A percentile compares a stretch with the other conserved stretches of the same genome.
phyloP scores from a whole-genome alignment of 140 eudicot species.

The Oenanthe javanica region DNA sequence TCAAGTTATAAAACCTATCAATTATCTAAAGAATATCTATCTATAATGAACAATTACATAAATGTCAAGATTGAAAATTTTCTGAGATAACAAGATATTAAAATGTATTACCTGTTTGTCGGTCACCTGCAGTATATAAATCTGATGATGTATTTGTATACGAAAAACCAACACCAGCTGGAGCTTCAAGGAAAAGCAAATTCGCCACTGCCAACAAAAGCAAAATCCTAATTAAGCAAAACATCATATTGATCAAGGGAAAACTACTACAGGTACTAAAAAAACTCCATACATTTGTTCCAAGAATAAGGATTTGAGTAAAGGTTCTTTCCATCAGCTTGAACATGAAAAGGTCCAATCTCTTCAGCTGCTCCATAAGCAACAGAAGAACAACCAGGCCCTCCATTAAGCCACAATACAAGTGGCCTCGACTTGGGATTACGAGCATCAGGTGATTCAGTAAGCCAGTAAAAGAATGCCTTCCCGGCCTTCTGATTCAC shows the following conservation, averaged over 20 bases:
- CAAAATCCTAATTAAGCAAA: conserved; percentile 19
- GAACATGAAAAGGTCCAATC: conserved; percentile 81
- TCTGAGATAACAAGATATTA: background rate
- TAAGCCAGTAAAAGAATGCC: conserved; percentile 88
- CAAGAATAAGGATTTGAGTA: conserved; percentile 73
- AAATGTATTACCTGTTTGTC: conserved; percentile 56
- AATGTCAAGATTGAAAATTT: background rate
- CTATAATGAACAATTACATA: background rate
- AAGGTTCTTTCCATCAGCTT: conserved; percentile 75
- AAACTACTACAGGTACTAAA: background rate
- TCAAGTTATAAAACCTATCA: conserved; percentile 8
- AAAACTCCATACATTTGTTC: conserved; percentile 69
- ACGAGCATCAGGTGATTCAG: conserved; percentile 64
- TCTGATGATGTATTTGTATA: conserved; percentile 84
- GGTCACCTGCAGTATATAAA: conserved; percentile 75
- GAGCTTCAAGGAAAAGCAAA: conserved; percentile 93
- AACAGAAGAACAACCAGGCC: conserved; percentile 99
- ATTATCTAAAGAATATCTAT: background rate
- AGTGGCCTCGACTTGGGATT: conserved; percentile 70
- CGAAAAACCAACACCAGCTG: conserved; percentile 97
- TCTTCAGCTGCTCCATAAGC: conserved; percentile 99
- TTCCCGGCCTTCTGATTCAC: conserved; percentile 75
- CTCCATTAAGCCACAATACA: conserved; percentile 97
- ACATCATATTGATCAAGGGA: background rate
- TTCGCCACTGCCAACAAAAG: conserved; percentile 69